phyloP scores from a whole-genome alignment of 108 stramenopile genomes.

The Cyclotella kingstonii region DNA sequence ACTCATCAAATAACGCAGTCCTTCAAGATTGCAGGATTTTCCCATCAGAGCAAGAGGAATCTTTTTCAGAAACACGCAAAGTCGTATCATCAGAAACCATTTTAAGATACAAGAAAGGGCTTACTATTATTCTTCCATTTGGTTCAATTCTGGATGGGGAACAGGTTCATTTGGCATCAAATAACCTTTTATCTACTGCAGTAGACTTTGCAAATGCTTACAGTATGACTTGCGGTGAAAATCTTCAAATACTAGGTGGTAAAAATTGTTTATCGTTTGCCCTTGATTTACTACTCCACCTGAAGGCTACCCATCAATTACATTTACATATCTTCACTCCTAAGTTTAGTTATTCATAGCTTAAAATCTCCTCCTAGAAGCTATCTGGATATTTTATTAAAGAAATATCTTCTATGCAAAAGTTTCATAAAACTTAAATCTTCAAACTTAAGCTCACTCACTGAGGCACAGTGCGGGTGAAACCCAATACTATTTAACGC shows the following conservation, averaged over 20 bases:
- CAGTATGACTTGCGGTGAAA: not conserved
- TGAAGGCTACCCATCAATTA: slow-evolving; percentile 14
- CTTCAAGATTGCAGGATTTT: not conserved
- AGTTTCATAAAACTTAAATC: slow-evolving; percentile 46
- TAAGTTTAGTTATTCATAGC: not conserved
- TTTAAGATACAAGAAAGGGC: slow-evolving; percentile 1
- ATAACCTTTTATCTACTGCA: slow-evolving; percentile 20
- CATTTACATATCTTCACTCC: not conserved
- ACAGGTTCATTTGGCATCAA: not conserved
- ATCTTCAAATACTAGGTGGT: slow-evolving; percentile 26
- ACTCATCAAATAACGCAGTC: not conserved
- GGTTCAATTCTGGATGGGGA: slow-evolving; percentile 1
- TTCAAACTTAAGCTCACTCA: slow-evolving; percentile 30
- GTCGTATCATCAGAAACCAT: not conserved
- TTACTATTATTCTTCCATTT: slow-evolving; percentile 5
- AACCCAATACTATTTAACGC: slow-evolving; percentile 30
- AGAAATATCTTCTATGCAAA: slow-evolving; percentile 36
- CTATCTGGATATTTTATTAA: slow-evolving; percentile 10
- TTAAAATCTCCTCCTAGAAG: not conserved
- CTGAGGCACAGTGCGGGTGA: slow-evolving; percentile 33
- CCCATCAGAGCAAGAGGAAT: too few species aligned
- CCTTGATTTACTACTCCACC: slow-evolving; percentile 17
- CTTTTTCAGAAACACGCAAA: too few species aligned
- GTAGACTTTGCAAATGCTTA: slow-evolving; percentile 8
- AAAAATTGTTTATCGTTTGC: slow-evolving; percentile 46